Evolutionary conservation across 495 filamentous ascomycete species (phyloP).

Genomic region (Stereocaulon alpinum): DNA sequence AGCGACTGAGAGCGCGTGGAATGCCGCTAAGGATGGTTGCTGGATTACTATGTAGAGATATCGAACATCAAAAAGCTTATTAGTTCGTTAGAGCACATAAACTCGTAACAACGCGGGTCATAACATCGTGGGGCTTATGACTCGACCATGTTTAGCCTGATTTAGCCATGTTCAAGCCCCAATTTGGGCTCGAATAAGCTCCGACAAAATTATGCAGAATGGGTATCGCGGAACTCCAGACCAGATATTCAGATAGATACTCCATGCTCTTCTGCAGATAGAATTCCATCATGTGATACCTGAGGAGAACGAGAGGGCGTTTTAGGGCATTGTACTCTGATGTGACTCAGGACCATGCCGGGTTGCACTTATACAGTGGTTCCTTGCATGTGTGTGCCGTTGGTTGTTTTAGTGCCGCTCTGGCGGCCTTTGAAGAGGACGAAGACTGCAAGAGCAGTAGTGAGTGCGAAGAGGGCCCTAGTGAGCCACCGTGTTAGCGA

Average conservation of each 20-base stretch:
- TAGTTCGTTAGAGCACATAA: background rate
- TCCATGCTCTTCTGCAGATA: background rate
- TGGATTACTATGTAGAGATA: background rate
- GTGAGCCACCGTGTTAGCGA: background rate
- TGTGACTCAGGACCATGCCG: background rate
- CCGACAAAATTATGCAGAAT: background rate
- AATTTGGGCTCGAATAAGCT: background rate
- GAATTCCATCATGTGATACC: background rate
- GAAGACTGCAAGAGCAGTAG: conserved; percentile 33
- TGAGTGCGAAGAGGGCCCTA: conserved; percentile 46
- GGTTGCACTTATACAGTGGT: background rate
- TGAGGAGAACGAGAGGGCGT: background rate
- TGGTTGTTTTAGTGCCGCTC: background rate
- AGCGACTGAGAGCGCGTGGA: too few relatives aligned
- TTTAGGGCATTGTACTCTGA: background rate
- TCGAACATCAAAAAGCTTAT: background rate
- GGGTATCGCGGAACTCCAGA: background rate
- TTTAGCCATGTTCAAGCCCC: background rate
- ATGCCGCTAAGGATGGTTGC: background rate
- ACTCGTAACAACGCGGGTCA: background rate
- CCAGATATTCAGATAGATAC: background rate
- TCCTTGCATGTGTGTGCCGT: background rate
- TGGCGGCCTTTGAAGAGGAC: conserved; percentile 25
- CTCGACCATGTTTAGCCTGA: background rate
- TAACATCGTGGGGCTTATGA: background rate